Base-by-base conservation (phyloP, 2,329 filamentous ascomycete genomes). In the Calonectria naviculata region DNA sequence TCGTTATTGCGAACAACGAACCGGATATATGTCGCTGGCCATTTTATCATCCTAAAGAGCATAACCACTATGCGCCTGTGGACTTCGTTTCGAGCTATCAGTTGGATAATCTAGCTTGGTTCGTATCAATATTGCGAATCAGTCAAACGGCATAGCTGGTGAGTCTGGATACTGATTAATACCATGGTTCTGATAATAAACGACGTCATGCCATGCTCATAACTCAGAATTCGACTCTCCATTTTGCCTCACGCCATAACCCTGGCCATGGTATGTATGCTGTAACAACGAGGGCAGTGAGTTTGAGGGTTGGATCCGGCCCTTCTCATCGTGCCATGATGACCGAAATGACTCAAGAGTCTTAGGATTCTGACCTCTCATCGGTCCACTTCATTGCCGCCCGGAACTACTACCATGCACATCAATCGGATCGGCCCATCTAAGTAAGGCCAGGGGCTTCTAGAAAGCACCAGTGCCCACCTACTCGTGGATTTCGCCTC, bases 361-460 rank as follows among this genome's bases (percentile, higher is more conserved):
- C 21, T 26, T 17, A 24, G 31, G 12, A 58, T 28, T 19, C 15
- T 38, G 34, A 58, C 31, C 26, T n/a, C 36, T 19, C 47, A 60
- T 68, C 17, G 65, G 26, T 54, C 63, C 42, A 66, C 58, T 65
- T n/a, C 31, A 38, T 31, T n/a, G 7, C 36, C 38, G 2, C 56
- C 44, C 24, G 62, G 46, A 58, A 28, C 44, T 56, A 66, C 36
- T 44, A 26, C n/a, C 56, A 46, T 62, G 21, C 68, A 49, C 36
- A 56, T 47, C 65, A 46, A 67, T 41, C 36, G 31, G 29, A 63
- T 47, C 36, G 66, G 41, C 62, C 70, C 61, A 69, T 63, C 36
- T 26, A 19, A 17, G 34, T 21, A 65, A 46, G 42, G 42, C 28
- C 36, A 60, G 60, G 61, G 65, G 31, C 19, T 58, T 24, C 19